Conservation (phyloP, 208 protist species). For the Trypanosoma rangeli region DNA sequence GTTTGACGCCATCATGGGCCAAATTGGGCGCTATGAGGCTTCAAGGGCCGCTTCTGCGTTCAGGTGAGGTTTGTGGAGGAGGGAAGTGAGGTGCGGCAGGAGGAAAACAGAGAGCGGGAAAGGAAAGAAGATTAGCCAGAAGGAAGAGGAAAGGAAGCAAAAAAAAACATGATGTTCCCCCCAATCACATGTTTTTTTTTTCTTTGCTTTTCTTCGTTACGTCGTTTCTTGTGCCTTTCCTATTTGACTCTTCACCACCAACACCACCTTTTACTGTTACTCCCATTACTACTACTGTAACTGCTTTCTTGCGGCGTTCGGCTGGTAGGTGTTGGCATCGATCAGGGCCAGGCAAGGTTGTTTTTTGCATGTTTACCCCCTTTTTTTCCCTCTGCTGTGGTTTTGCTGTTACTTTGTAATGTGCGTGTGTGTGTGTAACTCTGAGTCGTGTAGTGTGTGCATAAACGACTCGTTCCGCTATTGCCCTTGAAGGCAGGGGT, state of each 20-base stretch:
- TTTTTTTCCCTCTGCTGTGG: constrained; percentile 4
- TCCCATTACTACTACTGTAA: neutral
- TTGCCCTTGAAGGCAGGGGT: neutral
- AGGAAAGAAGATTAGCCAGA: neutral
- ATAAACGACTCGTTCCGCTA: neutral
- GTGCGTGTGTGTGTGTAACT: constrained; percentile 4
- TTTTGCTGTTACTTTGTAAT: neutral
- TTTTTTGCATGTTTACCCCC: neutral
- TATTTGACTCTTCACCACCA: neutral
- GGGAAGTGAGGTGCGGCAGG: neutral
- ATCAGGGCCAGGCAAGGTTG: neutral
- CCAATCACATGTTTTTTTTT: neutral
- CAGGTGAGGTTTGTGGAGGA: neutral
- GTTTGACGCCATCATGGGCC: constrained; percentile 85
- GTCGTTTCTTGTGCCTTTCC: neutral
- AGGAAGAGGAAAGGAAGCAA: neutral
- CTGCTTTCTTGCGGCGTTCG: neutral
- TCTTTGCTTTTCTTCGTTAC: neutral
- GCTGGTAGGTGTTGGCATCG: neutral
- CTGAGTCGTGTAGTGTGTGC: neutral
- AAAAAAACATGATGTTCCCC: neutral
- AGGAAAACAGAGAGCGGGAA: neutral
- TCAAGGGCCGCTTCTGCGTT: constrained; percentile 34
- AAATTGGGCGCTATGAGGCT: constrained; percentile 63
- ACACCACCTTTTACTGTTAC: neutral